A percentile compares a stretch with the other conserved stretches of the same genome.
These are phyloP conservation scores for Chalaropsis thielavioides DNA, from an alignment of 2,329 filamentous ascomycete species.

Conservation along the genomic window DNA sequence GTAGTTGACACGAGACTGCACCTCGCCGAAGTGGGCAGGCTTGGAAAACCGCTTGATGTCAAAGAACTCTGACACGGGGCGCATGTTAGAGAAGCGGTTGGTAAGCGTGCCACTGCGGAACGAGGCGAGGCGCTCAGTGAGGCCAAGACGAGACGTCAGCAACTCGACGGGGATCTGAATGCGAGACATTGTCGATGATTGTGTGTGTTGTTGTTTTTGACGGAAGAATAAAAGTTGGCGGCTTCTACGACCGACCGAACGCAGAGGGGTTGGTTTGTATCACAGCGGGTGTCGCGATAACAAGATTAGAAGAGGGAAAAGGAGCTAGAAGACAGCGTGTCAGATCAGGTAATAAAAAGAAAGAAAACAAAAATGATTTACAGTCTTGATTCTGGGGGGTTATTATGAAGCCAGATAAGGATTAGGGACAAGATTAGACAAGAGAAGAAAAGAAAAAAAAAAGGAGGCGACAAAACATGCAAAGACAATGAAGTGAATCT, in stretches of 20 bases:
- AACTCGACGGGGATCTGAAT: constrained; percentile 88
- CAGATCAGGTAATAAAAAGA: constrained; percentile 6
- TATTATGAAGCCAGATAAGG: constrained; percentile 6
- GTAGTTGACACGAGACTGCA: constrained; percentile 90
- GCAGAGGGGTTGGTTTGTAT: not conserved
- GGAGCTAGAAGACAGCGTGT: constrained; percentile 10
- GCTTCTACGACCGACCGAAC: not conserved
- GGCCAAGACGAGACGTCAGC: constrained; percentile 78
- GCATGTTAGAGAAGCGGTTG: constrained; percentile 80
- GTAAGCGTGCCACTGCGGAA: constrained; percentile 58
- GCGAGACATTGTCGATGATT: constrained; percentile 48
- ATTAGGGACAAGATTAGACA: constrained; percentile 11
- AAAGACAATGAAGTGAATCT: not conserved
- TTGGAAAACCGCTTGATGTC: constrained; percentile 93
- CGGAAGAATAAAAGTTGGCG: not conserved
- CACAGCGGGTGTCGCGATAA: not conserved
- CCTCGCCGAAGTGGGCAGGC: constrained; percentile 77
- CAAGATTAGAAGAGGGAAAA: constrained; percentile 1
- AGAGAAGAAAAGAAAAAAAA: constrained; percentile 6
- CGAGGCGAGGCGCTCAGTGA: constrained; percentile 70
- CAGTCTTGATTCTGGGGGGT: not conserved
- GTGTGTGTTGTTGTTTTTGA: constrained; percentile 7
- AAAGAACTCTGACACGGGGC: constrained; percentile 82
- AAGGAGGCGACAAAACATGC: not conserved
- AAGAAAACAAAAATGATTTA: constrained; percentile 12